Evolutionary conservation across 148 eudicot genomes (phyloP), one percentile per base, ranked within the genome.

Genomic region (Spergularia marina): DNA sequence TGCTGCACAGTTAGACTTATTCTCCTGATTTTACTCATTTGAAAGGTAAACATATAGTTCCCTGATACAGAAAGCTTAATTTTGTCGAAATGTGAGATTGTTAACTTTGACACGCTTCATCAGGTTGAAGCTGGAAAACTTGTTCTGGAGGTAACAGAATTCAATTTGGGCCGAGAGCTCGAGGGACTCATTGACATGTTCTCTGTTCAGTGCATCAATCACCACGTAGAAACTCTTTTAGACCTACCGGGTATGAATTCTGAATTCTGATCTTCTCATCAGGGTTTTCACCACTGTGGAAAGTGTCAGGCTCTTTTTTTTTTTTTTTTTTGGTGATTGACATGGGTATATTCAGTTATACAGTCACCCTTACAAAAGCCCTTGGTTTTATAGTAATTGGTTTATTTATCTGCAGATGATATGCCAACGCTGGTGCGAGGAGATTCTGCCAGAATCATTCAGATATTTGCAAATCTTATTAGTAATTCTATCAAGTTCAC

Each of bases 51-150:
- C 2, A 41, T 16, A 4, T 4, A 5, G 17, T 40, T 54, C 8
- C 21, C 20, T 71, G 5, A 40, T 25, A 68, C 7, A 41, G n/a
- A 7, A 53, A 61, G 40, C 70, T 74, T 51, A 64, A 4, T 11
- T 51, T 30, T 44, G 44, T 53, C 17, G 54, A 57, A 58, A 21
- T 73, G n/a, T 57, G 6, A 4, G 17, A 25, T 53, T 15, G 12
- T 53, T 71, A 52, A 65, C 56, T 17, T 49, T 74, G 51, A 58
- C 62, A 41, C 14, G 70, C 41, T 76, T 72, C 17, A 73, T 52
- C 85, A 94, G 98, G 98, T 95, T 57, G 98, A 95, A 82, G 89
- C 98, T 55, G 98, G 98, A 69, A 95, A 92, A 80, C 88, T 95
- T 57, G 90, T 90, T 73, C 84, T 95, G 72, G 98, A 95, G 81